Percentiles rank a stretch among this genome's conserved stretches.
Evolutionary conservation across 345 rosid species (phyloP).

Genomic region (Mallotus nudiflorus): DNA sequence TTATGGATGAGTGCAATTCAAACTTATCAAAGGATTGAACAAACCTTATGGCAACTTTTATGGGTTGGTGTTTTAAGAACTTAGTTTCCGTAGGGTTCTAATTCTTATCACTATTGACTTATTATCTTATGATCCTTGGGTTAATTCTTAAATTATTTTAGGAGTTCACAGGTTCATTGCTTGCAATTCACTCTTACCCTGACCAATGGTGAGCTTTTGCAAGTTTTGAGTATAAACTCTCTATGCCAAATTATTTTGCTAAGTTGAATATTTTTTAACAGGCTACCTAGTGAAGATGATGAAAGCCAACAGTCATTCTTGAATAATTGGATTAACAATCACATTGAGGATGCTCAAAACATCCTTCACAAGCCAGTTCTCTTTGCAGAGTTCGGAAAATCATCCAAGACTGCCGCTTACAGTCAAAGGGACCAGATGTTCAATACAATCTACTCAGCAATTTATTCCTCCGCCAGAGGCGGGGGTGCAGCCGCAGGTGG

Average conservation of each 20-base stretch:
- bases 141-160: too few species aligned
- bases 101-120: too few species aligned
- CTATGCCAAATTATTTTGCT: background rate
- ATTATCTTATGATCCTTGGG: too few species aligned
- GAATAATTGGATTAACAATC: slow-evolving; percentile 73
- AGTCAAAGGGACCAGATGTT: slow-evolving; percentile 64
- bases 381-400: slow-evolving; percentile 80
- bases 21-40: too few species aligned
- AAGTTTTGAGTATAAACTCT: background rate
- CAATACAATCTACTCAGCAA: slow-evolving; percentile 64
- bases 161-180: too few species aligned
- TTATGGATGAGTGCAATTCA: too few species aligned
- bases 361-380: slow-evolving; percentile 75
- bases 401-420: slow-evolving; percentile 49
- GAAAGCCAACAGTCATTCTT: slow-evolving; percentile 52
- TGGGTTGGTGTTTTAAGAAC: too few species aligned
- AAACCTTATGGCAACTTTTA: too few species aligned
- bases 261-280: slow-evolving; percentile 20
- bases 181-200: slow-evolving; percentile 86
- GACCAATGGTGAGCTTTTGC: slow-evolving; percentile 72
- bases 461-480: slow-evolving; percentile 67
- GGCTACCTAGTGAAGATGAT: slow-evolving; percentile 42
- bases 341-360: slow-evolving; percentile 71
- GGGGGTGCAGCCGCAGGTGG: slow-evolving; percentile 92
- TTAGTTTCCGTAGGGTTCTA: too few species aligned